Base-by-base conservation (phyloP, 1,139 yeast species). In the Geotrichum reessii region DNA sequence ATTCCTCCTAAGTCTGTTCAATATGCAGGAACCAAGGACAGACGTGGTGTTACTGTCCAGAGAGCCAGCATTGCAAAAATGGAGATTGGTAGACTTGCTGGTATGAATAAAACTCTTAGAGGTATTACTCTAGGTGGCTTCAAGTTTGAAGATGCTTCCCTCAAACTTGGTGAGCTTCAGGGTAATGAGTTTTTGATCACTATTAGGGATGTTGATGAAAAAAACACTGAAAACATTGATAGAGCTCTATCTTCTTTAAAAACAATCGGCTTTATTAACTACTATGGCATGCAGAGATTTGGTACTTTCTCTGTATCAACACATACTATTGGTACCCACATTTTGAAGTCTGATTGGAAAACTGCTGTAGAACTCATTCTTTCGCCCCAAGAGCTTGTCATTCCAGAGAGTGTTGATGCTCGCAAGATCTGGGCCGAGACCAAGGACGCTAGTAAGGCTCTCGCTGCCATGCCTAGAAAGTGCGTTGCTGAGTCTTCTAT, bases 241-340 rank as follows among this genome's bases (percentile, higher is more conserved):
- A 71, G 74, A 14, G 81, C 93, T 33, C 78, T 91, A 64, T 69
- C 76, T 3, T 81, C 91, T 0, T 76, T 93, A 58, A 76, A 77
- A 57, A 77, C 77, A 1, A 78, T 80, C 33, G 99, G 99, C 0
- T 93, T 89, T 66, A 86, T 93, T 65, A 93, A 93, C 71, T 93
- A 95, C 71, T 93, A 81, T 69, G 99, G 99, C 22, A 86, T 93
- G 95, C 99, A 93, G 76, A 78, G 99, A 69, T 93, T 93, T 71
- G 99, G 99, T 37, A 91, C 99, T 0, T 93, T 91, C 68, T 87
- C 97, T 8, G 79, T 90, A 31, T 89, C 98, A 1, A 92, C 99
- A 0, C 97, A 93, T 72, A 81, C 80, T 40, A 79, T 91, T 57
- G 99, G 99, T 55, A 82, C 82, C 62, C 81, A 80, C 62, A 76